These are phyloP conservation scores for Spinellus fusiger DNA, from an alignment of 192 early-diverging fungal genomes.

Conservation along the genomic window DNA sequence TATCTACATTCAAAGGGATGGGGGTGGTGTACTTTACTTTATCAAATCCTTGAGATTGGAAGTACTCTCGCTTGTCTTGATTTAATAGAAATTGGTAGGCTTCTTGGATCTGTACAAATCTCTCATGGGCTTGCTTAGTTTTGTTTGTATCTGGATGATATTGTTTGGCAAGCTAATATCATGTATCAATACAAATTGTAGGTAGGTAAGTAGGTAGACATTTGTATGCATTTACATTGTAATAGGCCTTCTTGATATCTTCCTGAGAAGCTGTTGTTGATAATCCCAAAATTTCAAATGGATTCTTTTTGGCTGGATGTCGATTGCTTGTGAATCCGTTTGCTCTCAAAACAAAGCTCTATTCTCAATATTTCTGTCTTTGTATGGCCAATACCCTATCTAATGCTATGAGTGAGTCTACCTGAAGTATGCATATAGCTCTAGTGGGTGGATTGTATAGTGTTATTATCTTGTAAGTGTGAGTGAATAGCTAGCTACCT, in stretches of 20 bases:
- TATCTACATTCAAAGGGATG: background rate
- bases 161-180: slow-evolving; percentile 79
- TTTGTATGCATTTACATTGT: slow-evolving; percentile 60
- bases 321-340: too few relatives aligned
- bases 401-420: too few relatives aligned
- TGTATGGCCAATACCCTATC: too few relatives aligned
- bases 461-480: too few relatives aligned
- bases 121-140: slow-evolving; percentile 83
- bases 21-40: background rate
- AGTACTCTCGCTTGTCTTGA: slow-evolving; percentile 83
- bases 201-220: too few relatives aligned
- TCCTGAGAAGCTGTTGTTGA: slow-evolving; percentile 64
- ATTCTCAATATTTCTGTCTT: too few relatives aligned
- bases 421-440: too few relatives aligned
- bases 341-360: too few relatives aligned
- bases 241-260: slow-evolving; percentile 98
- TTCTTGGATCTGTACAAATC: slow-evolving; percentile 96
- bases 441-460: too few relatives aligned
- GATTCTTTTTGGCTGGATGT: slow-evolving; percentile 80
- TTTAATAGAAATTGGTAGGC: slow-evolving; percentile 96
- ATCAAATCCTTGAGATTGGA: slow-evolving; percentile 83
- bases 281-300: slow-evolving; percentile 84
- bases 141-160: slow-evolving; percentile 99
- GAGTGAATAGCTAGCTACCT: too few relatives aligned
- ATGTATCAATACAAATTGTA: background rate